Percentiles rank a stretch among this genome's conserved stretches.
These are phyloP conservation scores for Nakazawaea ernobii DNA, from an alignment of 805 yeast genomes.

Conservation along the genomic window DNA sequence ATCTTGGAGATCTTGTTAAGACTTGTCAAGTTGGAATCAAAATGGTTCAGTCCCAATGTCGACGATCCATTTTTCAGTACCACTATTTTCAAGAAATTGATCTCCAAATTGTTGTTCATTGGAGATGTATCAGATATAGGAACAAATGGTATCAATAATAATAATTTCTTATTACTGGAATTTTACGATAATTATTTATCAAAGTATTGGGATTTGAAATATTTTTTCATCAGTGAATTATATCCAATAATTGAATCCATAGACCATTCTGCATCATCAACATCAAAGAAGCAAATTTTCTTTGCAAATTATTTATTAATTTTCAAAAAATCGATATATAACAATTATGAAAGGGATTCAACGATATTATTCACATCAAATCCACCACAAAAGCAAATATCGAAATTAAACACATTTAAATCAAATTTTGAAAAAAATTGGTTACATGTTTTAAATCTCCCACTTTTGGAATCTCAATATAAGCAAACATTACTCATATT, in stretches of 20 bases:
- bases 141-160: slow-evolving; percentile 1
- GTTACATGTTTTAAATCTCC: slow-evolving; percentile 48
- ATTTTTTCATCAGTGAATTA: slow-evolving; percentile 53
- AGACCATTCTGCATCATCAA: slow-evolving; percentile 6
- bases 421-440: slow-evolving; percentile 66
- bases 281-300: slow-evolving; percentile 16
- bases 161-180: slow-evolving; percentile 43
- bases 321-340: slow-evolving; percentile 24
- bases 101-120: slow-evolving; percentile 23
- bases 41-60: slow-evolving; percentile 40
- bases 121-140: not conserved
- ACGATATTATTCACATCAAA: slow-evolving; percentile 32
- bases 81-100: slow-evolving; percentile 37
- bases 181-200: slow-evolving; percentile 50
- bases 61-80: slow-evolving; percentile 62
- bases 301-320: slow-evolving; percentile 37
- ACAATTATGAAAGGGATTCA: slow-evolving; percentile 28
- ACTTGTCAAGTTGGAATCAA: slow-evolving; percentile 50
- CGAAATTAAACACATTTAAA: slow-evolving; percentile 38
- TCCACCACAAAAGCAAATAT: slow-evolving; percentile 36
- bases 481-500: slow-evolving; percentile 62
- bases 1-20: slow-evolving; percentile 50
- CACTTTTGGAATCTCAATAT: slow-evolving; percentile 49
- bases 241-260: slow-evolving; percentile 17
- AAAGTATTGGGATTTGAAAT: slow-evolving; percentile 73